Evolutionary conservation across 148 eudicot species (phyloP).

Genomic region (Cornus controversa): DNA sequence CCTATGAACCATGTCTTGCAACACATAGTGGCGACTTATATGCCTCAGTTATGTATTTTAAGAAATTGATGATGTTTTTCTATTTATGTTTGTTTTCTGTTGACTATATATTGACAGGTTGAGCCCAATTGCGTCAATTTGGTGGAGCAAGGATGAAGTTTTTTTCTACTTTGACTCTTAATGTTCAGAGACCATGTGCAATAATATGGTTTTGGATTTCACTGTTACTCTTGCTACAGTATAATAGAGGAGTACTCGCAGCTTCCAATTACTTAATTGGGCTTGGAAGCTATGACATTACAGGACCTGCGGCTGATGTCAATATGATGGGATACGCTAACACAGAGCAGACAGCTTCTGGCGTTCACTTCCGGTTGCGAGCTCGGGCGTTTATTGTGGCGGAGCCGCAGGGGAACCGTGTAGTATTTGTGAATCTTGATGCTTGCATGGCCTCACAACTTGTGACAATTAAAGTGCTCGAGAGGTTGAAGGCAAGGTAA

Average conservation of each 20-base stretch:
- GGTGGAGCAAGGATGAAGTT: constrained; percentile 31
- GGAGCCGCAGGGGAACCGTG: constrained; percentile 70
- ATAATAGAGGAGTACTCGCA: constrained; percentile 33
- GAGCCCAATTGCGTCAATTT: neutral
- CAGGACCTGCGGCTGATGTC: constrained; percentile 99
- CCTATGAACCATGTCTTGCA: neutral
- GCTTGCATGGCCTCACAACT: constrained; percentile 98
- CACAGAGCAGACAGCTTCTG: constrained; percentile 67
- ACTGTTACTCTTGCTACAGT: constrained; percentile 29
- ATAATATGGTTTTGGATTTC: constrained; percentile 40
- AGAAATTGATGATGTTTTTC: neutral
- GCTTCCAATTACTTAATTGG: constrained; percentile 79
- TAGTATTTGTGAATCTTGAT: constrained; percentile 90
- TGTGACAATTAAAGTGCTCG: constrained; percentile 81
- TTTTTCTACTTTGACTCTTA: constrained; percentile 7
- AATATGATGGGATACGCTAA: constrained; percentile 99
- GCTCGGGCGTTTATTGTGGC: constrained; percentile 90
- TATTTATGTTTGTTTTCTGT: neutral
- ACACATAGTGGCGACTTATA: neutral
- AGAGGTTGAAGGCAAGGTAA: constrained; percentile 91
- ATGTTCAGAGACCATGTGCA: constrained; percentile 21
- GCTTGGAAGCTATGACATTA: constrained; percentile 96
- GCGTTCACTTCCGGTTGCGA: constrained; percentile 87
- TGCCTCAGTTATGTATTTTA: neutral
- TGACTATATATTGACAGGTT: constrained; percentile 1